Percentiles rank a stretch among this genome's conserved stretches.
phyloP scores from a whole-genome alignment of 129 eudicot genomes.

The Rutidosis leptorrhynchoides region DNA sequence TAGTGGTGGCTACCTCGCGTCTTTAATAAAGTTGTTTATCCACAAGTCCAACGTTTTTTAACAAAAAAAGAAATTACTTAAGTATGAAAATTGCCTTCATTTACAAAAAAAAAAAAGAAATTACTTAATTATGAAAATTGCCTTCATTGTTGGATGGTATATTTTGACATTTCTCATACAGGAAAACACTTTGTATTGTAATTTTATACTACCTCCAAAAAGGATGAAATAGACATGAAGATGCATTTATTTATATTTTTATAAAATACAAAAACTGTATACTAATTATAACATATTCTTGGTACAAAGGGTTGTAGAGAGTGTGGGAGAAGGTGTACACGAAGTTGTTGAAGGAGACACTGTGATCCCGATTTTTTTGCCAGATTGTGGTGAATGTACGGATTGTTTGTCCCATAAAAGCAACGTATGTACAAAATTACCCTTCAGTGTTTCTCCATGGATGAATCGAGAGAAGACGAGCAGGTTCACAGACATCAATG shows the following conservation, averaged over 20 bases:
- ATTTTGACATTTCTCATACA: background rate
- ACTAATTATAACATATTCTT: too few species aligned
- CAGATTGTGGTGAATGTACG: slow-evolving; percentile 80
- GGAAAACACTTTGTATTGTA: background rate
- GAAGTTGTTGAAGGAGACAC: slow-evolving; percentile 69
- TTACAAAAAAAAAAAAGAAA: too few species aligned
- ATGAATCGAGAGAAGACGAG: slow-evolving; percentile 75
- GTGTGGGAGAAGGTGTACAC: slow-evolving; percentile 70
- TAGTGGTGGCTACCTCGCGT: too few species aligned
- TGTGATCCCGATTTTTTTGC: slow-evolving; percentile 70
- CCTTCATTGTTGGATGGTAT: slow-evolving; percentile 4
- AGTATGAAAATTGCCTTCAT: background rate
- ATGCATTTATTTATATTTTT: background rate
- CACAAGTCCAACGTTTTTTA: too few species aligned
- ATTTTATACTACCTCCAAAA: background rate
- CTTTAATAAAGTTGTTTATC: too few species aligned
- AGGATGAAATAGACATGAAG: background rate
- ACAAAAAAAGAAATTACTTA: too few species aligned
- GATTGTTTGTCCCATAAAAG: slow-evolving; percentile 76
- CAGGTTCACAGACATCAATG: slow-evolving; percentile 87
- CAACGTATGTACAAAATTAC: slow-evolving; percentile 71
- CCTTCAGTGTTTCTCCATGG: slow-evolving; percentile 60
- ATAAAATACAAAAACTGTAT: too few species aligned
- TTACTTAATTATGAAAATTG: too few species aligned
- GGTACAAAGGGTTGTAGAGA: slow-evolving; percentile 67